Evolutionary conservation across 805 yeast species (phyloP).

Genomic region (Sugiyamaella marilandica): DNA sequence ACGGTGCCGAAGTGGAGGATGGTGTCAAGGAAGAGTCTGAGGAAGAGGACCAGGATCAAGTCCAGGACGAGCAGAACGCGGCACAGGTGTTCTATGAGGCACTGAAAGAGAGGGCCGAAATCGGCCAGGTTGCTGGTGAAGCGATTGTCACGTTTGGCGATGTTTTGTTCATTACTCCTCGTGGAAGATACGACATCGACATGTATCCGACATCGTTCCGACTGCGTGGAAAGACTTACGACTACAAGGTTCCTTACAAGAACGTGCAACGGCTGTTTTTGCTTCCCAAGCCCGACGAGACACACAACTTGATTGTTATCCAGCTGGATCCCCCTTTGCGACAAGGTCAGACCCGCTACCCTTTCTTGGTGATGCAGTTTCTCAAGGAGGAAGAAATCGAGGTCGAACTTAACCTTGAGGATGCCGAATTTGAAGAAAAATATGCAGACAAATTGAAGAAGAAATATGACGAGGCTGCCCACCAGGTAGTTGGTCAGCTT

Average conservation of each 20-base stretch:
- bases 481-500: slow-evolving; percentile 80
- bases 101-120: slow-evolving; percentile 86
- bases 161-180: slow-evolving; percentile 87
- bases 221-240: slow-evolving; percentile 95
- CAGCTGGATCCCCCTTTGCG: slow-evolving; percentile 96
- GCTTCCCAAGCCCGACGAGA: slow-evolving; percentile 90
- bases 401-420: slow-evolving; percentile 79
- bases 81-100: slow-evolving; percentile 88
- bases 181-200: slow-evolving; percentile 97
- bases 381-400: slow-evolving; percentile 86
- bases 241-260: slow-evolving; percentile 86
- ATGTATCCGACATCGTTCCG: slow-evolving; percentile 84
- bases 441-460: slow-evolving; percentile 71
- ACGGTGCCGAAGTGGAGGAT: slow-evolving; percentile 22
- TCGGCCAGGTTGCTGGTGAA: slow-evolving; percentile 91
- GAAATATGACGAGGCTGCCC: slow-evolving; percentile 77
- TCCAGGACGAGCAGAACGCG: slow-evolving; percentile 51
- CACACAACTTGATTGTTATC: slow-evolving; percentile 78
- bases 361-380: slow-evolving; percentile 86
- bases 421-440: slow-evolving; percentile 69
- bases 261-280: slow-evolving; percentile 88
- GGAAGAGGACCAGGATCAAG: slow-evolving; percentile 36
- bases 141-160: slow-evolving; percentile 92
- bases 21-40: slow-evolving; percentile 25
- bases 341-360: slow-evolving; percentile 97